Evolutionary conservation across 345 rosid genomes (phyloP).

Genomic region (Bruguiera parviflora): DNA sequence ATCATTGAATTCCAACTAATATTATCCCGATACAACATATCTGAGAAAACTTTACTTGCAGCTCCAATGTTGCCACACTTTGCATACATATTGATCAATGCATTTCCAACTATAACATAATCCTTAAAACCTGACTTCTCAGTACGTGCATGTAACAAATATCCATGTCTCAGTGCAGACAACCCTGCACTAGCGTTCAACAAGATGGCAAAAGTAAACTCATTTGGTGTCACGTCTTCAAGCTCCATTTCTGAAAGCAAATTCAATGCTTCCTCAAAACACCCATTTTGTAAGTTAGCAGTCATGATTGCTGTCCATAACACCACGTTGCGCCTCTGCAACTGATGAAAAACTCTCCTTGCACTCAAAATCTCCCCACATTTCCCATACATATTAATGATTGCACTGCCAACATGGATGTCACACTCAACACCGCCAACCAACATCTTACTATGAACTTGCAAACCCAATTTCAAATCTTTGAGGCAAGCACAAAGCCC

Average conservation of each 20-base stretch:
- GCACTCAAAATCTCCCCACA: slow-evolving; percentile 50
- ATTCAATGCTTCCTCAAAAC: slow-evolving; percentile 66
- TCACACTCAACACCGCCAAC: slow-evolving; percentile 34
- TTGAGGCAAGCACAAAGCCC: slow-evolving; percentile 50
- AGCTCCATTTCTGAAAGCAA: slow-evolving; percentile 43
- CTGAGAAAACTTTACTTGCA: slow-evolving; percentile 44
- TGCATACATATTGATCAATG: slow-evolving; percentile 69
- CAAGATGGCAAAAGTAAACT: slow-evolving; percentile 55
- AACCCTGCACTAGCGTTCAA: slow-evolving; percentile 60
- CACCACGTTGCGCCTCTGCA: slow-evolving; percentile 46
- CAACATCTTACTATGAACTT: slow-evolving; percentile 53
- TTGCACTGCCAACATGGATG: slow-evolving; percentile 39
- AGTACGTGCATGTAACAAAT: slow-evolving; percentile 43
- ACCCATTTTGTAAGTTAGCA: slow-evolving; percentile 63
- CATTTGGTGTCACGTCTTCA: slow-evolving; percentile 52
- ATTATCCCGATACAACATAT: slow-evolving; percentile 35
- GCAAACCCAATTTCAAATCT: slow-evolving; percentile 52
- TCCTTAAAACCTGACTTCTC: slow-evolving; percentile 52
- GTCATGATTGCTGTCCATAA: slow-evolving; percentile 60
- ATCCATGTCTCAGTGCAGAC: slow-evolving; percentile 53
- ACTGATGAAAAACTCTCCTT: slow-evolving; percentile 45
- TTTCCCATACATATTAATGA: slow-evolving; percentile 76
- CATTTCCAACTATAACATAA: slow-evolving; percentile 58
- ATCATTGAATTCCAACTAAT: slow-evolving; percentile 74
- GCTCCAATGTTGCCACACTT: slow-evolving; percentile 60